These are phyloP conservation scores for Aspergillus transmontanensis DNA, from an alignment of 2,329 filamentous ascomycete genomes.

Conservation along the genomic window DNA sequence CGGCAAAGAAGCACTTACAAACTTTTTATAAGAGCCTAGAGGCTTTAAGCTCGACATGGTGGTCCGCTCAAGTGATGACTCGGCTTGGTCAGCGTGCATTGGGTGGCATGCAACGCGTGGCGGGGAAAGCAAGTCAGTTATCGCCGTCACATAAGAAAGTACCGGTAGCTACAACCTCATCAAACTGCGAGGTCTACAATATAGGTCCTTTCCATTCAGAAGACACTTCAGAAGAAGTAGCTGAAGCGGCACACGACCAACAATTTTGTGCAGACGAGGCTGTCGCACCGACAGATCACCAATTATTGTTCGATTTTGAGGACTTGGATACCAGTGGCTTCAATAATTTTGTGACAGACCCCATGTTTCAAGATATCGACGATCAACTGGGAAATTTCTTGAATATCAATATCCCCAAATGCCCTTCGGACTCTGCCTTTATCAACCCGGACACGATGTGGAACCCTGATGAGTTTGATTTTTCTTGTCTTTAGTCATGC, in stretches of 20 bases:
- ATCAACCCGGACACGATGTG: constrained; percentile 4
- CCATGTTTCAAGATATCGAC: constrained; percentile 13
- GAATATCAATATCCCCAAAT: constrained; percentile 16
- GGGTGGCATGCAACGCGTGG: constrained; percentile 13
- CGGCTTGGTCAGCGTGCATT: constrained; percentile 16
- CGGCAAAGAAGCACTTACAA: constrained; percentile 12
- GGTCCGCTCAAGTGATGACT: constrained; percentile 19
- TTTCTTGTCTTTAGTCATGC: not conserved
- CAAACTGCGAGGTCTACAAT: not conserved
- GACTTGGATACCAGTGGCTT: not conserved
- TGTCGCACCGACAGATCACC: not conserved
- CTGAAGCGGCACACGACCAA: not conserved
- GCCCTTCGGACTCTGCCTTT: constrained; percentile 10
- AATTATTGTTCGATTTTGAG: not conserved
- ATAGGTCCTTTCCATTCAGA: not conserved
- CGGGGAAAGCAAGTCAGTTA: not conserved
- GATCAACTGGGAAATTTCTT: constrained; percentile 17
- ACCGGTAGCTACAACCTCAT: not conserved
- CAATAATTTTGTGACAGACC: not conserved
- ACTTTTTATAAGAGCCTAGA: constrained; percentile 16
- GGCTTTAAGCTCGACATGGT: constrained; percentile 16
- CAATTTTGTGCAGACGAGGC: constrained; percentile 5
- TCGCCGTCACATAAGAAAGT: not conserved
- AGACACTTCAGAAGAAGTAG: not conserved
- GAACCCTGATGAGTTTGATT: not conserved